Evolutionary conservation across 2,329 filamentous ascomycete species (phyloP).

Genomic region (Fusarium oligoseptatum): DNA sequence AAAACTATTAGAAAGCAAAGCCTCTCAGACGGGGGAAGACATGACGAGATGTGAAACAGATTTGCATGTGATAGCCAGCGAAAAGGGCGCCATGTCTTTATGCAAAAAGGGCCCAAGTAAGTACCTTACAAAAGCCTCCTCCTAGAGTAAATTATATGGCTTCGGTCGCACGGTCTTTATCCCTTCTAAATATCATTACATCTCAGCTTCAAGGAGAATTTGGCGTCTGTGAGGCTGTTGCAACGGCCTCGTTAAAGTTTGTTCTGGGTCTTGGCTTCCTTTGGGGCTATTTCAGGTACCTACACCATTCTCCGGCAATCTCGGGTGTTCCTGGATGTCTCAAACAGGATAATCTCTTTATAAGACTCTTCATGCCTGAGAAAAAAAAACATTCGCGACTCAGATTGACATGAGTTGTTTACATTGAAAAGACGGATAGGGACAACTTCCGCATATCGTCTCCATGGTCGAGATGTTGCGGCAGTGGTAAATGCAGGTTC

Average conservation of each 20-base stretch:
- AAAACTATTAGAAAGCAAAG: background rate
- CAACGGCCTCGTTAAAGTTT: background rate
- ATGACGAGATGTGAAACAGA: constrained; percentile 40
- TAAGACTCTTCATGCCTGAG: constrained; percentile 12
- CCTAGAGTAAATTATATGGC: background rate
- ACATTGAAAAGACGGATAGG: background rate
- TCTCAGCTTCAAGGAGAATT: background rate
- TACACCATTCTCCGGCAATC: constrained; percentile 14
- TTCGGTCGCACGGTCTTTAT: constrained; percentile 8
- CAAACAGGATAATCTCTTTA: constrained; percentile 17
- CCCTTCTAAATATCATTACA: background rate
- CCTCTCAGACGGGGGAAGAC: constrained; percentile 10
- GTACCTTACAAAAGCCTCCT: constrained; percentile 19
- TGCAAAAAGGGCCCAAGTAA: constrained; percentile 8
- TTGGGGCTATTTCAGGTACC: background rate
- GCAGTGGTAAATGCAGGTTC: background rate
- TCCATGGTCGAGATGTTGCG: background rate
- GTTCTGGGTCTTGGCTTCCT: background rate
- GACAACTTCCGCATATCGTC: background rate
- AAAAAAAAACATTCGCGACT: background rate
- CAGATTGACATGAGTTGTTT: background rate
- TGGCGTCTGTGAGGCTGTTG: background rate
- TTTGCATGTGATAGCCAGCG: constrained; percentile 44
- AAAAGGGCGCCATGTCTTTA: constrained; percentile 13
- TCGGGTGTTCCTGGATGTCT: constrained; percentile 17